Conservation (phyloP, 192 early-diverging fungal genomes). For the Coemansia erecta region DNA sequence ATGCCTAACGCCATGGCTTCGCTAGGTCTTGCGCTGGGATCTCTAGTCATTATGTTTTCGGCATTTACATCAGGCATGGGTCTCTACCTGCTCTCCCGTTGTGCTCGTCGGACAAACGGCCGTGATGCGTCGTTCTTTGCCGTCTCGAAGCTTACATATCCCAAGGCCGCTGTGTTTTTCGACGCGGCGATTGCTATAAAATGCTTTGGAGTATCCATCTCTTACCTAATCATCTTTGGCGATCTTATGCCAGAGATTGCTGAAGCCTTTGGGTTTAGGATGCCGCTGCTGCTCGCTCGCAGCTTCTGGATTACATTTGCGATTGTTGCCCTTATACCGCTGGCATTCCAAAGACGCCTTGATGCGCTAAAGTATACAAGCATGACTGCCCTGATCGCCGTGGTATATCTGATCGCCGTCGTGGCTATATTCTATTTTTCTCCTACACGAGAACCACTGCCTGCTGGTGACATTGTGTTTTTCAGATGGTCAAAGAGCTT, state of each 20-base stretch:
- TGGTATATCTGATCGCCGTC: slow-evolving; percentile 82
- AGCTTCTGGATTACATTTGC: slow-evolving; percentile 84
- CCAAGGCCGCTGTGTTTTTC: slow-evolving; percentile 81
- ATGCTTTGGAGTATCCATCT: slow-evolving; percentile 95
- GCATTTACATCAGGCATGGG: slow-evolving; percentile 75
- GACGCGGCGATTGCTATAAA: slow-evolving; percentile 98
- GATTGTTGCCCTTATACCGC: slow-evolving; percentile 69
- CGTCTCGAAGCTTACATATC: slow-evolving; percentile 88
- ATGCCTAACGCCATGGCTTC: slow-evolving; percentile 90
- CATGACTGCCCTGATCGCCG: slow-evolving; percentile 78
- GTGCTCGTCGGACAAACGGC: slow-evolving; percentile 72
- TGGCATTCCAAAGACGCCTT: slow-evolving; percentile 77
- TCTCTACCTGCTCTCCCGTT: slow-evolving; percentile 75
- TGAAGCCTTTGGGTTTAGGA: slow-evolving; percentile 27
- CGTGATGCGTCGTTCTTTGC: slow-evolving; percentile 89
- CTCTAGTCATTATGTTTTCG: slow-evolving; percentile 76
- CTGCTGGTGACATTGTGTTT: slow-evolving; percentile 58
- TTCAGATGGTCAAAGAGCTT: slow-evolving; percentile 61
- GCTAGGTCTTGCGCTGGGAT: slow-evolving; percentile 80
- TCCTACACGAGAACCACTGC: slow-evolving; percentile 58
- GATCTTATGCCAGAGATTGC: slow-evolving; percentile 83
- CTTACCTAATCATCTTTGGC: slow-evolving; percentile 93
- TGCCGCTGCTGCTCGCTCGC: slow-evolving; percentile 57
- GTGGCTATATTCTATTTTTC: slow-evolving; percentile 75
- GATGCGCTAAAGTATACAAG: slow-evolving; percentile 91